A percentile compares a stretch with the other conserved stretches of the same genome.
phyloP scores from a whole-genome alignment of 208 protist species.

The Acanthamoeba triangularis region DNA sequence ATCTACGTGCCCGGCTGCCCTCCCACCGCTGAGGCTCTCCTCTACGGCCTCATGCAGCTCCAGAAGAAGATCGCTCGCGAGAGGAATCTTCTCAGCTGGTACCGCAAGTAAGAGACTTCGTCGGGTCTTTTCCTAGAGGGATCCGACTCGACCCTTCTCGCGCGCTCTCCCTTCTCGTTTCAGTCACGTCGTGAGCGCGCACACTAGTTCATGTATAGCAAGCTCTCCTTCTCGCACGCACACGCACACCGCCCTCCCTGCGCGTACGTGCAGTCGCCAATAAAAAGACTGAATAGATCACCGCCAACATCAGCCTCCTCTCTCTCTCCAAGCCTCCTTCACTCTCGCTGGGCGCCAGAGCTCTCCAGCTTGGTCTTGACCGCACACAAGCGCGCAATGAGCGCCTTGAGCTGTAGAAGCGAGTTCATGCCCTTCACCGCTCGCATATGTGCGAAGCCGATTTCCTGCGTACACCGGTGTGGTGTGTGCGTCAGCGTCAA shows the following conservation, averaged over 20 bases:
- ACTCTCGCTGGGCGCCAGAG: not conserved
- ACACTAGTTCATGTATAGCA: conserved; percentile 10
- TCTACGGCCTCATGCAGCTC: conserved; percentile 92
- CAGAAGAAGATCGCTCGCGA: conserved; percentile 91
- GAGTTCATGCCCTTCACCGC: conserved; percentile 91
- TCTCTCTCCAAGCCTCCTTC: not conserved
- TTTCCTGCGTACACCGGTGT: conserved; percentile 82
- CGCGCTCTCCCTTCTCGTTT: not conserved
- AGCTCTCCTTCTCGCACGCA: not conserved
- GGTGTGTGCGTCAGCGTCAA: not conserved
- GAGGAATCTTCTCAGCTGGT: conserved; percentile 86
- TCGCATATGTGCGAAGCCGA: conserved; percentile 92
- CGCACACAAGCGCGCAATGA: conserved; percentile 89
- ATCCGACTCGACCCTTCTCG: not conserved
- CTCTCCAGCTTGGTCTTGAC: conserved; percentile 8
- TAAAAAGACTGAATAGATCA: not conserved
- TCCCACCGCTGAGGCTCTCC: conserved; percentile 95
- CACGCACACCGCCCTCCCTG: not conserved
- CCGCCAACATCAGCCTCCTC: not conserved
- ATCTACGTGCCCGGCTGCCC: conserved; percentile 99
- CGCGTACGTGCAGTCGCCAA: not conserved
- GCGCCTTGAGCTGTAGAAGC: conserved; percentile 91
- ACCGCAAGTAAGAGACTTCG: conserved; percentile 84
- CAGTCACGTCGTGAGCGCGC: not conserved
- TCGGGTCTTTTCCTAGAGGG: not conserved